Evolutionary conservation across 139 green algal species (phyloP), one percentile per base, ranked within the genome.

Genomic region (Chlorella vulgaris): DNA sequence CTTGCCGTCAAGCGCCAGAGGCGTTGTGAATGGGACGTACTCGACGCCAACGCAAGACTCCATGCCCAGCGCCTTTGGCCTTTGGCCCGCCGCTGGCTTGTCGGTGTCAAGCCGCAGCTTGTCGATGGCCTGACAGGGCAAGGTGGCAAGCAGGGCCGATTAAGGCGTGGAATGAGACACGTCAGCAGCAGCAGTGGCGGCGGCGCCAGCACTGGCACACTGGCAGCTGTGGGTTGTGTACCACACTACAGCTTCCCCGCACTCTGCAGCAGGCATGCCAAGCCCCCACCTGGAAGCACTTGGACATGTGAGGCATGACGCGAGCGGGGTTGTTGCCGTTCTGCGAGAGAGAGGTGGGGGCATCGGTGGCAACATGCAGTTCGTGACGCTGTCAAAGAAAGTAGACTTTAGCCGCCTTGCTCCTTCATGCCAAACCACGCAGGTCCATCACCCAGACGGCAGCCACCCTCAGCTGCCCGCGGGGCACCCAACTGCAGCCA

Each of bases 271-370:
- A n/a, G n/a, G n/a, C n/a, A n/a, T n/a, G n/a, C n/a, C n/a, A n/a
- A n/a, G n/a, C n/a, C n/a, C 71, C 31, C 58, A 82, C 81, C 74
- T 95, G 92, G 90, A 97, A 97, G 88, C 90, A 95, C 88, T 97
- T 97, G 81, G 89, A 93, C 90, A 96, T 94, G 86, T 97, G 94
- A 65, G 87, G 87, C 92, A 94, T 93, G 38, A 96, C 90, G 77
- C 91, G 88, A 22, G 84, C 80, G 7, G 88, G 88, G 42, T 87
- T 88, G 84, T 90, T 88, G 65, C 88, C 86, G 88, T 96, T 86
- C 47, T 65, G 55, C 55, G n/a, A n/a, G 5, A 65, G n/a, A 55
- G 47, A 55, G 47, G 13, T 24, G 47, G 13, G 15, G 47, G 47
- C 47, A 55, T 55, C 47, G 47, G 47, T 15, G 10, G 47, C 15